These are phyloP conservation scores for Nicotiana tomentosiformis DNA, from an alignment of 257 asterid species.

Conservation along the genomic window DNA sequence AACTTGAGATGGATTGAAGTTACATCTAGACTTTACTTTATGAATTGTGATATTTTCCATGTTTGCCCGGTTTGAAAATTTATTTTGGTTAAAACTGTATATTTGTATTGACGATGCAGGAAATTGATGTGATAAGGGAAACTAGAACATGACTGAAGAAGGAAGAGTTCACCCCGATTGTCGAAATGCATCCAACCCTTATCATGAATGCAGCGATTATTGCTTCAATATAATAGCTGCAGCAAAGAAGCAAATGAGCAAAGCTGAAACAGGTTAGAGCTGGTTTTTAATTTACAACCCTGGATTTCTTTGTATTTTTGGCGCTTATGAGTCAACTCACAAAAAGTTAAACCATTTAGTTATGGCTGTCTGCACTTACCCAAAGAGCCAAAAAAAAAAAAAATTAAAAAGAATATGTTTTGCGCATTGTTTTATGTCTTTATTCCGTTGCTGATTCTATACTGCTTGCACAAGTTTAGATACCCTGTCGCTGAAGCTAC, in stretches of 20 bases:
- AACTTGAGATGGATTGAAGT: neutral
- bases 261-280: slow-evolving; percentile 28
- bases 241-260: slow-evolving; percentile 28
- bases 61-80: neutral
- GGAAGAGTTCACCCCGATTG: slow-evolving; percentile 70
- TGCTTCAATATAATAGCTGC: slow-evolving; percentile 62
- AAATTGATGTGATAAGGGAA: neutral
- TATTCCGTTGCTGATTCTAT: neutral
- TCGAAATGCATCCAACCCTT: slow-evolving; percentile 59
- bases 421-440: neutral
- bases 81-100: neutral
- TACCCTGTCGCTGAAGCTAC: neutral
- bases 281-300: neutral
- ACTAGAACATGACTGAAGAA: slow-evolving; percentile 31
- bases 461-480: neutral
- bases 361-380: neutral
- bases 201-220: slow-evolving; percentile 60
- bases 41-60: neutral
- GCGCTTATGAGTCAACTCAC: neutral
- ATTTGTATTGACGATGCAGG: neutral
- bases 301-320: neutral
- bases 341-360: neutral
- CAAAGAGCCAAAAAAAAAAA: neutral
- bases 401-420: neutral
- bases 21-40: neutral